Evolutionary conservation across 2,329 filamentous ascomycete species (phyloP), one percentile per base, ranked within the genome.

Genomic region (Cladosporium sphaerospermum): DNA sequence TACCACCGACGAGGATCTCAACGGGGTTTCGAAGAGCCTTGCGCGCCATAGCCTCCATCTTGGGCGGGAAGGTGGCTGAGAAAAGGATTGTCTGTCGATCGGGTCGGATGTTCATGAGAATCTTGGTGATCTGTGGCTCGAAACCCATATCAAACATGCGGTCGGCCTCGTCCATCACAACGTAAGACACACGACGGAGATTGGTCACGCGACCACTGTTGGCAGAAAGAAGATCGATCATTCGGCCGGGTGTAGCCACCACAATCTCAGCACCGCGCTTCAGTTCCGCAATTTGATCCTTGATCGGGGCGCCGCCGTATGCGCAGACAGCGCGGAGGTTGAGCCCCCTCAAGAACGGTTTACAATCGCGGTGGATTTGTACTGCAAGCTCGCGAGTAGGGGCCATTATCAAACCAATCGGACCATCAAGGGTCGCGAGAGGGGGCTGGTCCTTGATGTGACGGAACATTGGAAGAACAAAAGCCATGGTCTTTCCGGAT

Each of bases 111-210:
- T 93, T 96, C 60, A 84, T 83, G 67, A 97, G 84, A 54, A 99
- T 93, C 71, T 95, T 96, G 83, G 93, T 93, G 51, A 99, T 91
- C 69, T 99, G 93, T 2, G 93, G 92, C 71, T 96, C 92, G 66
- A 99, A 99, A 11, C 93, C 93, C 93, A 99, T 97, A 69, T 99
- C 93, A 54, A 97, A 96, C 93, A 99, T 97, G 57, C 93, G 86
- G 71, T 99, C 93, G 45, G 93, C 93, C 73, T 99, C 93, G 67
- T 99, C 93, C 37, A 99, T 81, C 9, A 99, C 93, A 19, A 96
- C 84, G 68, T 97, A 99, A 0, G 89, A 93, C 10, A 96, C 89
- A 58, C 93, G 82, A 61, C 81, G 84, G 53, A 99, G 77, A 64
- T 95, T 97, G 10, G 92, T 95, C 9, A 97, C 91, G 57, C 91